These are phyloP conservation scores for Neurospora sp. DNA, from an alignment of 495 filamentous ascomycete species.

Conservation along the genomic window DNA sequence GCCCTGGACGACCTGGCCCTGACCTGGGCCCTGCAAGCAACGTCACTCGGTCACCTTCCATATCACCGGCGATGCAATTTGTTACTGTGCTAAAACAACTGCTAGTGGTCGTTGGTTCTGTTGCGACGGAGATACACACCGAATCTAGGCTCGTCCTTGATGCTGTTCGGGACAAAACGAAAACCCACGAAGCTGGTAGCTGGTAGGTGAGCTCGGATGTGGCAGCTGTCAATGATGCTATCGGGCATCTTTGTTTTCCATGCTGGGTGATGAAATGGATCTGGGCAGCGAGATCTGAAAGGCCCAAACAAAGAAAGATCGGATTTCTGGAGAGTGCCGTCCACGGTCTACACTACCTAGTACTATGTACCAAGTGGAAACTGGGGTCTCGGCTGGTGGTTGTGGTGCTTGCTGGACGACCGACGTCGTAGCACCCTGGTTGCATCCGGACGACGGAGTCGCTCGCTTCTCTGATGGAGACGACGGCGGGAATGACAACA, in stretches of 20 bases:
- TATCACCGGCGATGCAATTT: background rate
- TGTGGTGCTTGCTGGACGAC: background rate
- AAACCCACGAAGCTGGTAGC: background rate
- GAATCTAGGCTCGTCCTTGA: background rate
- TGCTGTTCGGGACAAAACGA: background rate
- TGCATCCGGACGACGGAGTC: background rate
- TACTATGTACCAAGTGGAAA: background rate
- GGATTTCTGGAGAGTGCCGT: background rate
- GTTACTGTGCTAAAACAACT: too few species aligned
- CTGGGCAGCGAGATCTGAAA: background rate
- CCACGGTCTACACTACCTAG: background rate
- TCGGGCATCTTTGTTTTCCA: background rate
- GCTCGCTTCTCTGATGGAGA: background rate
- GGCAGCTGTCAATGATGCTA: background rate
- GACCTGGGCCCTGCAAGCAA: background rate
- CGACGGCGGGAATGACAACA: background rate
- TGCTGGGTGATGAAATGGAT: background rate
- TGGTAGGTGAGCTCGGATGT: background rate
- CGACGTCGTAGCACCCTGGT: background rate
- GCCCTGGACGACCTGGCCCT: background rate
- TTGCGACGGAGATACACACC: background rate
- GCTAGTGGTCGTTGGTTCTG: background rate
- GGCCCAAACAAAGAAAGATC: background rate
- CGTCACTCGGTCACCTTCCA: background rate
- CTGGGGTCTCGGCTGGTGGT: background rate